Base-by-base conservation (phyloP, 768 basidiomycete species). In the Phanerochaete carnosa region DNA sequence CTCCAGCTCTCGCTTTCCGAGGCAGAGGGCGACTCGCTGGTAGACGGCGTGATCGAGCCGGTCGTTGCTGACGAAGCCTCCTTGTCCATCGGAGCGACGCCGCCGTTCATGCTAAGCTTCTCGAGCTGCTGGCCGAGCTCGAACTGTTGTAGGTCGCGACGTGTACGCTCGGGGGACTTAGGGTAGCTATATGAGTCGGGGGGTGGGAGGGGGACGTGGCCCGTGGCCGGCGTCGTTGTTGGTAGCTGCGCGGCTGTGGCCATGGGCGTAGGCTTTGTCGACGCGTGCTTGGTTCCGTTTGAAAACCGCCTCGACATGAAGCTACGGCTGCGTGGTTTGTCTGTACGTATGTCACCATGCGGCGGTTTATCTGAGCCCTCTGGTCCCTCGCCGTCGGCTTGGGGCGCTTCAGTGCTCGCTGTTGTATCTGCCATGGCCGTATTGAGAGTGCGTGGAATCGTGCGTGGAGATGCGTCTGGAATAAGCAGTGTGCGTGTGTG, bases 331-430 rank as follows among this genome's bases (percentile, higher is more conserved):
- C 52, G 55, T 46, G 54, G 25, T 51, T 39, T 58, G 54, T 45
- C 51, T 30, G 37, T 29, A 11, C 55, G 15, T 55, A 62, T 37
- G 43, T 16, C 64, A 26, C 63, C 62, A 68, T 68, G 78, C 64
- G 83, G 81, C 28, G 84, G 84, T 75, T 83, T 85, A 72, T 88
- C 86, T 68, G 83, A 76, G 59, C 80, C 75, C 68, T 88, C 85
- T 51, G 78, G 75, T 53, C 79, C 77, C 63, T 88, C 86, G 60
- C 79, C 77, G 62, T 87, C 85, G 54, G 79, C 72, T 66, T 80
- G 79, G 28, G 82, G 67, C 39, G 83, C 73, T 62, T 83, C 83
- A 67, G 81, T 76, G 57, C 80, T 74, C 65, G 80, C 77, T 64
- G 73, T 76, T 63, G 74, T 61, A n/a, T 59, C 73, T 66, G 74